Evolutionary conservation across 345 rosid species (phyloP), one percentile per base, ranked within the genome.

Genomic region (Luvunga scandens): DNA sequence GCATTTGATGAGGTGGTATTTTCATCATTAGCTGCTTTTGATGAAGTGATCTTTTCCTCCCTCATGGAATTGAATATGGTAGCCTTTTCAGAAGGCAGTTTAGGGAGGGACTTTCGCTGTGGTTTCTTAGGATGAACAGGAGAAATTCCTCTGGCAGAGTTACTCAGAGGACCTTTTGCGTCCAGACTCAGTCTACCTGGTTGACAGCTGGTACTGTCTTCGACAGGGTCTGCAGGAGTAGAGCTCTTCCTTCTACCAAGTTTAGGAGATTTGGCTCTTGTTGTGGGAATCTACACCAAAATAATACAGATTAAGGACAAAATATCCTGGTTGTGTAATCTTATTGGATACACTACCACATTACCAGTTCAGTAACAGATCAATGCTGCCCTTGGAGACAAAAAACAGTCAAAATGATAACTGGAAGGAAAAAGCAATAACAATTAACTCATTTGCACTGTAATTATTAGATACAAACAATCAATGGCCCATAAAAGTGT

Each of bases 211-310:
- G 69, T 76, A 68, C 67, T 79, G 73, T 81, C 85, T 83, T 81
- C 93, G 83, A 89, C 93, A 31, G 89, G 66, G 36, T 92, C 97
- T 7, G 64, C 79, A 27, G 81, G 59, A 28, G 81, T 70, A 9
- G 86, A 75, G 81, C 80, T 84, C 89, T 97, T 97, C 81, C 75
- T 97, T 71, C 99, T 78, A 55, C 99, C 99, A 28, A 97, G 93
- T 82, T 94, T 97, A 18, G 99, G 99, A 85, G 99, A 97, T 88
- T 92, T 97, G 24, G 99, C 88, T 84, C 98, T 90, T 59, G 99
- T 97, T 65, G 97, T 73, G 21, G 98, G 99, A 85, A 97, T 89
- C 99, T 97, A 85, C 83, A 83, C 76, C 65, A 64, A 76, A 66
- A 53, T 66, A 77, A 81, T 24, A 13, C 70, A n/a, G 33, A 73